These are phyloP conservation scores for Dictyostelium citrinum DNA, from an alignment of 78 protist species.

Conservation along the genomic window DNA sequence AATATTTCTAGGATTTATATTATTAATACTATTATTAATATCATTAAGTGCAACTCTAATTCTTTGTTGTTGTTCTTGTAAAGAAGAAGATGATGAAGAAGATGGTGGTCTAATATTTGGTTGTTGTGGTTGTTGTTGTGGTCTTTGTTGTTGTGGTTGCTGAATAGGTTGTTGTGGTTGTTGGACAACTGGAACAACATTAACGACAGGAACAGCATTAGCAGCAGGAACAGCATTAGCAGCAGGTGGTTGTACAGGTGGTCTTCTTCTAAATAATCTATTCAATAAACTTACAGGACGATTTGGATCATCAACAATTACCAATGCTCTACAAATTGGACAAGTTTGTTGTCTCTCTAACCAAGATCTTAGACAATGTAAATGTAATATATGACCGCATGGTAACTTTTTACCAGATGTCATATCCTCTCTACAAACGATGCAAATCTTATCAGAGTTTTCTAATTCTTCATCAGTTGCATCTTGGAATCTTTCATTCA, in stretches of 20 bases:
- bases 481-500: conserved; percentile 81
- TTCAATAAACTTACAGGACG: not conserved
- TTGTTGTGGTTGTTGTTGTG: not conserved
- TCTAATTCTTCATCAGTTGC: conserved; percentile 89
- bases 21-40: not conserved
- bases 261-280: conserved; percentile 14
- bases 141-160: not conserved
- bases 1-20: not conserved
- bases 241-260: conserved; percentile 1
- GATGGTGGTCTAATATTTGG: not conserved
- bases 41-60: not conserved
- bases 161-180: conserved; percentile 1
- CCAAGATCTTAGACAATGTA: conserved; percentile 94
- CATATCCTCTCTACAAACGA: conserved; percentile 91
- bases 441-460: conserved; percentile 82
- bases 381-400: conserved; percentile 95
- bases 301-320: conserved; percentile 42
- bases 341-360: conserved; percentile 91
- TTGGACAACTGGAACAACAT: not conserved
- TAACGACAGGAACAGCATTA: not conserved
- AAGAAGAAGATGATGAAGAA: not conserved
- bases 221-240: not conserved
- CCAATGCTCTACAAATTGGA: conserved; percentile 91
- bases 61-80: not conserved
- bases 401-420: conserved; percentile 82